A percentile compares a stretch with the other conserved stretches of the same genome.
These are phyloP conservation scores for Dicorynia guianensis DNA, from an alignment of 306 rosid species.

Conservation along the genomic window DNA sequence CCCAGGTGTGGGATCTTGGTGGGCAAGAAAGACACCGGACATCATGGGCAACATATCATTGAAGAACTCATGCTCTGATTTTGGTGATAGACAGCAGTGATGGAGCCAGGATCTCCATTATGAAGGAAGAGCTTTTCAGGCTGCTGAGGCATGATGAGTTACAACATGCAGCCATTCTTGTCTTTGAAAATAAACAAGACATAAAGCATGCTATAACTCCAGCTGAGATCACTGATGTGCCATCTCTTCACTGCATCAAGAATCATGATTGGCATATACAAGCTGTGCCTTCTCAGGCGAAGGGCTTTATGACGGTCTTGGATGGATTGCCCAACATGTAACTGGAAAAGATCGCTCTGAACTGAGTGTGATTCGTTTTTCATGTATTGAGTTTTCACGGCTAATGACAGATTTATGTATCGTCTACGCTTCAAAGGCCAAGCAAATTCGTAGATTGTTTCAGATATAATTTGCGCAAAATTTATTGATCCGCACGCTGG, in stretches of 20 bases:
- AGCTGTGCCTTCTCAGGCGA: constrained; percentile 95
- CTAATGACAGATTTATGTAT: constrained; percentile 51
- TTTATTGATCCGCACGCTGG: constrained; percentile 11
- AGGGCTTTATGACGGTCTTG: constrained; percentile 91
- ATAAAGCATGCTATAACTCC: constrained; percentile 99
- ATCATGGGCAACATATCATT: constrained; percentile 97
- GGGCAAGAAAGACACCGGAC: constrained; percentile 97
- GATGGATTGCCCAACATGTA: constrained; percentile 90
- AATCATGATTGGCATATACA: constrained; percentile 99
- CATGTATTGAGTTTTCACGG: constrained; percentile 44
- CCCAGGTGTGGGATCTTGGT: constrained; percentile 98
- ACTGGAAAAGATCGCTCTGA: constrained; percentile 63
- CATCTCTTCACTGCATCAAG: constrained; percentile 97
- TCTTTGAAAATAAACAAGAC: constrained; percentile 95
- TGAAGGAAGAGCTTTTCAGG: constrained; percentile 97
- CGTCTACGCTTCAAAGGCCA: constrained; percentile 44
- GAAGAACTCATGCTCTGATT: constrained; percentile 93
- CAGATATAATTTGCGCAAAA: constrained; percentile 43
- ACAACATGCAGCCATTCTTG: constrained; percentile 80
- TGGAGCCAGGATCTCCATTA: constrained; percentile 85
- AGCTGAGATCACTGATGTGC: constrained; percentile 92
- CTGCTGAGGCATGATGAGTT: constrained; percentile 90
- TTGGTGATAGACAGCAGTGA: constrained; percentile 95
- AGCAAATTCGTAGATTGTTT: constrained; percentile 52
- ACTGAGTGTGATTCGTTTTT: constrained; percentile 39